Conservation (phyloP, 345 rosid genomes). For the Acer campestre region DNA sequence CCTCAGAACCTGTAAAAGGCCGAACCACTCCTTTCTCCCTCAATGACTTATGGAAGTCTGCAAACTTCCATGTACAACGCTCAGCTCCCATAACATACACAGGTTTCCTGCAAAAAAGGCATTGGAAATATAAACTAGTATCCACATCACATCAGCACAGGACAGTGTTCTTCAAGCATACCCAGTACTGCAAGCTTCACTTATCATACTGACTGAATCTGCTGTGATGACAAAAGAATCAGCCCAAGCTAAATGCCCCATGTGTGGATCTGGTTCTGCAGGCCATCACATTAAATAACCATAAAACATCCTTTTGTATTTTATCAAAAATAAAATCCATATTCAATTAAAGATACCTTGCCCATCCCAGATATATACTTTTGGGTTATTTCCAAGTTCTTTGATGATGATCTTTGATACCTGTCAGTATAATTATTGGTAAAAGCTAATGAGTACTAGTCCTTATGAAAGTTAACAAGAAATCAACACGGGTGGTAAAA, state of each 20-base stretch:
- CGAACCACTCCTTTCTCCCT: constrained; percentile 84
- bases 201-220: constrained; percentile 90
- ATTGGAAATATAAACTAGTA: constrained; percentile 8
- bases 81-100: constrained; percentile 83
- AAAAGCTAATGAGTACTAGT: background rate
- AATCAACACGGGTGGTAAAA: constrained; percentile 27
- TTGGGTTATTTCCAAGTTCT: constrained; percentile 77
- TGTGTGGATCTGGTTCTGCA: constrained; percentile 87
- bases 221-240: constrained; percentile 96
- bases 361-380: constrained; percentile 85
- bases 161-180: constrained; percentile 33
- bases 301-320: constrained; percentile 22
- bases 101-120: constrained; percentile 67
- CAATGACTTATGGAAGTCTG: constrained; percentile 83
- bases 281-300: constrained; percentile 21
- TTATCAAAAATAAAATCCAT: constrained; percentile 1
- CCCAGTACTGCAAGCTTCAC: constrained; percentile 99
- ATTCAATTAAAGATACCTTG: constrained; percentile 54
- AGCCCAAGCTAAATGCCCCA: constrained; percentile 98
- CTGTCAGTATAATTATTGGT: constrained; percentile 34
- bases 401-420: constrained; percentile 64
- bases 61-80: constrained; percentile 87
- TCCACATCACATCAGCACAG: constrained; percentile 1
- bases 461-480: background rate
- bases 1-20: constrained; percentile 85